Base-by-base conservation (phyloP, 2,329 filamentous ascomycete genomes). In the Leptographium lundbergii region DNA sequence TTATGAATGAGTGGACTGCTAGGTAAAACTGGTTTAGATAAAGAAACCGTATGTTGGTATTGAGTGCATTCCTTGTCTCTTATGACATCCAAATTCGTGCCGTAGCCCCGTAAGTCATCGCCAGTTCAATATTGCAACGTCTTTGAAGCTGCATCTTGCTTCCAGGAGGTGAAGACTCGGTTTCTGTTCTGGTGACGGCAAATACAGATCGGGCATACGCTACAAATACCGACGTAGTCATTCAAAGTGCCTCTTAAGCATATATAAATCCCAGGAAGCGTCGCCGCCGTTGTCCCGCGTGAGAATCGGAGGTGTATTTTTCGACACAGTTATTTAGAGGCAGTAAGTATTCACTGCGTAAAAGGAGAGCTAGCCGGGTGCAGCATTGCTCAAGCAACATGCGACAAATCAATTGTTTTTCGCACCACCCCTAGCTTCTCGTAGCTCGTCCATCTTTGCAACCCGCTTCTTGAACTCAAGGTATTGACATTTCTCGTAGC, bases 401-500 rank as follows among this genome's bases (percentile, higher is more conserved):
- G 6, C 17, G 42, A 7, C 19, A 9, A 4, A 24, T 59, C 25
- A 59, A 17, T 56, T 59, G 53, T 32, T 59, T 45, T 53, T 36
- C 27, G 57, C 52, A 19, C 57, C 57, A 19, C 45, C 84, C 82
- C 95, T 95, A 61, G 88, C 85, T 66, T 84, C 91, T 71, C 91
- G 83, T 70, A 99, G 76, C 79, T 99, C 91, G 69, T 97, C 85
- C 94, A 99, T 99, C 85, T 96, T 97, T 70, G 88, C 89, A 65
- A 99, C 94, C 61, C 94, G 86, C 81, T 92, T 90, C 85, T 96
- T 96, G 81, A 99, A 99, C 73, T 97, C 94, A 65, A 88, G 88
- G 75, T 99, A 99, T 71, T 99, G 94, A 83, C 94, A 99, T 75
- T 97, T 97, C 73, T 99, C 94, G 80, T 99, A 99, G 70, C 86